These are phyloP conservation scores for Colletotrichum paranaense DNA, from an alignment of 2,329 filamentous ascomycete species.

Conservation along the genomic window DNA sequence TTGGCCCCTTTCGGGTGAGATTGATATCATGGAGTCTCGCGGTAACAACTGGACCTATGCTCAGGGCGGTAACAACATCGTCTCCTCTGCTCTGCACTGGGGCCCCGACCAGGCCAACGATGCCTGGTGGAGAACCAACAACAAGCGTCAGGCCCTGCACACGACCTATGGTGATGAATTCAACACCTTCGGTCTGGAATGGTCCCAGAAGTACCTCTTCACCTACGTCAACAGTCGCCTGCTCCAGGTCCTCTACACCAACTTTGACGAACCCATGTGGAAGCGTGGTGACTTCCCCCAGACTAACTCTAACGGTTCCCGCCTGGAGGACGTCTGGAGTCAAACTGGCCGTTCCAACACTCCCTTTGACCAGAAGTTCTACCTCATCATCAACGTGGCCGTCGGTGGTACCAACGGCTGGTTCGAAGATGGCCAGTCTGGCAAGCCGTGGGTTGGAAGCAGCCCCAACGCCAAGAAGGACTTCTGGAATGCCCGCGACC, in stretches of 20 bases:
- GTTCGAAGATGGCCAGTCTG: conserved; percentile 78
- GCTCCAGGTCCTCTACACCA: conserved; percentile 83
- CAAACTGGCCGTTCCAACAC: conserved; percentile 70
- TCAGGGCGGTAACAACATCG: conserved; percentile 84
- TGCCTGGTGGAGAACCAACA: conserved; percentile 86
- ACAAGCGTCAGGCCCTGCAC: conserved; percentile 79
- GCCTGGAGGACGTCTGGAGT: conserved; percentile 72
- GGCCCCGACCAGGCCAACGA: conserved; percentile 79
- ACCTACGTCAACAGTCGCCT: conserved; percentile 86
- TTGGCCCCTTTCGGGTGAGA: conserved; percentile 86
- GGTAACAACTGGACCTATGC: conserved; percentile 84
- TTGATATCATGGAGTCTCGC: conserved; percentile 83
- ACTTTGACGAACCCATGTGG: conserved; percentile 77
- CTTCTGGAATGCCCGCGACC: conserved; percentile 77
- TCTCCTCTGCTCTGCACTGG: conserved; percentile 85
- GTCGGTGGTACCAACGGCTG: conserved; percentile 85
- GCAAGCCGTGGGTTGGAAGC: conserved; percentile 84
- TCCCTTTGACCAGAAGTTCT: conserved; percentile 82
- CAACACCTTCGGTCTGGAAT: conserved; percentile 86
- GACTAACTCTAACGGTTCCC: conserved; percentile 73
- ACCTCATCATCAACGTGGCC: conserved; percentile 79
- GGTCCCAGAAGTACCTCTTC: conserved; percentile 90
- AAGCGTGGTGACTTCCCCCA: conserved; percentile 75
- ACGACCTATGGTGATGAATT: conserved; percentile 76
- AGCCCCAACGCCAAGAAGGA: conserved; percentile 76